These are phyloP conservation scores for Physcia stellaris DNA, from an alignment of 495 filamentous ascomycete genomes.

Conservation along the genomic window DNA sequence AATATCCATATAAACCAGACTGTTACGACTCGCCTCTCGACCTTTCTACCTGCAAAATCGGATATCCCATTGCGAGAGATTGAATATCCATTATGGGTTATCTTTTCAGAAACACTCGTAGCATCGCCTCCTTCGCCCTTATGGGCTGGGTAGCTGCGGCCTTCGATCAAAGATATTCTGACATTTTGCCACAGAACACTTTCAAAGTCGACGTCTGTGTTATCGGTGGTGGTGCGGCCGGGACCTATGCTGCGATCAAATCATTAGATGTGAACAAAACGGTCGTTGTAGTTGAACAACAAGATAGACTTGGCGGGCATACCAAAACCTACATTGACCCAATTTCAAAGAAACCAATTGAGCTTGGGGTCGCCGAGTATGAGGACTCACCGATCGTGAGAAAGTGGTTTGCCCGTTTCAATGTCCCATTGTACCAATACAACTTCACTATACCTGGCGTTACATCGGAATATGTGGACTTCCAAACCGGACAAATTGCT, in stretches of 20 bases:
- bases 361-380: conserved; percentile 6
- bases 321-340: conserved; percentile 11
- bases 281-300: conserved; percentile 29
- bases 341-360: neutral
- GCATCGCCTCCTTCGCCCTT: too few relatives aligned
- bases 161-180: too few relatives aligned
- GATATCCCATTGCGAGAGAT: too few relatives aligned
- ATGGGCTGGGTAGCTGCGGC: too few relatives aligned
- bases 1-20: too few relatives aligned
- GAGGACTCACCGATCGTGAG: conserved; percentile 6
- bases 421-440: conserved; percentile 16
- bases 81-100: too few relatives aligned
- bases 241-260: conserved; percentile 33
- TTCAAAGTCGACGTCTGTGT: conserved; percentile 25
- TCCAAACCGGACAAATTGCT: conserved; percentile 23
- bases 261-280: conserved; percentile 25
- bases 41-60: too few relatives aligned
- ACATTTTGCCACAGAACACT: conserved; percentile 4
- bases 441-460: conserved; percentile 8
- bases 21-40: too few relatives aligned
- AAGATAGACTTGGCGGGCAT: conserved; percentile 22
- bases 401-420: conserved; percentile 29
- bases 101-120: too few relatives aligned
- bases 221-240: conserved; percentile 33
- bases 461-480: conserved; percentile 25